phyloP scores from a whole-genome alignment of 2,329 filamentous ascomycete species.

The Cytospora schulzeri region DNA sequence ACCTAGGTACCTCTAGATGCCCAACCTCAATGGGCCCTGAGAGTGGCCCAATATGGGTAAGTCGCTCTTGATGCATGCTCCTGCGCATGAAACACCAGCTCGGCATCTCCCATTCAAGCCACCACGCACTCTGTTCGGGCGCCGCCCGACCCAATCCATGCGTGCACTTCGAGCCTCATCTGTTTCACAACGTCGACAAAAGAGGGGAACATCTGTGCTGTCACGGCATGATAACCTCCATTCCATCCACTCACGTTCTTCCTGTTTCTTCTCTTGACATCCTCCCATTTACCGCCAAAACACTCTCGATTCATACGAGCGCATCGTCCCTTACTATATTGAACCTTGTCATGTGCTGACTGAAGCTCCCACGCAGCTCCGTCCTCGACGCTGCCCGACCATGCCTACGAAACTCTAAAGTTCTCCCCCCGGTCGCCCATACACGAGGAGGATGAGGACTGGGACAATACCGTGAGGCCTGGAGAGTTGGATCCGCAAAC shows the following conservation, averaged over 20 bases:
- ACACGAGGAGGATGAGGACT: slow-evolving; percentile 55
- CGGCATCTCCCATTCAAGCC: slow-evolving; percentile 8
- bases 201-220: slow-evolving; percentile 25
- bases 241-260: slow-evolving; percentile 1
- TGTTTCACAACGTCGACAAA: slow-evolving; percentile 27
- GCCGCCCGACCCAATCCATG: slow-evolving; percentile 15
- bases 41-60: slow-evolving; percentile 27
- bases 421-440: slow-evolving; percentile 54
- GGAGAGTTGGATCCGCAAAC: slow-evolving; percentile 42
- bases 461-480: slow-evolving; percentile 56
- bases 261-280: slow-evolving; percentile 20
- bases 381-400: slow-evolving; percentile 62
- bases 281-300: neutral
- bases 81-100: slow-evolving; percentile 26
- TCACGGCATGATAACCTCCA: slow-evolving; percentile 13
- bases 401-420: slow-evolving; percentile 54
- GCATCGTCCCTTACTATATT: neutral
- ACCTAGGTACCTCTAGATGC: slow-evolving; percentile 11
- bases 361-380: slow-evolving; percentile 47
- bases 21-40: slow-evolving; percentile 10
- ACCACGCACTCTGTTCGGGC: slow-evolving; percentile 11
- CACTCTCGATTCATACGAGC: neutral
- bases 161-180: slow-evolving; percentile 26
- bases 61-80: slow-evolving; percentile 17
- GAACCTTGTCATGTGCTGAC: slow-evolving; percentile 22